Conservation (phyloP, 2,329 filamentous ascomycete genomes). For the Pyrenophora teres region DNA sequence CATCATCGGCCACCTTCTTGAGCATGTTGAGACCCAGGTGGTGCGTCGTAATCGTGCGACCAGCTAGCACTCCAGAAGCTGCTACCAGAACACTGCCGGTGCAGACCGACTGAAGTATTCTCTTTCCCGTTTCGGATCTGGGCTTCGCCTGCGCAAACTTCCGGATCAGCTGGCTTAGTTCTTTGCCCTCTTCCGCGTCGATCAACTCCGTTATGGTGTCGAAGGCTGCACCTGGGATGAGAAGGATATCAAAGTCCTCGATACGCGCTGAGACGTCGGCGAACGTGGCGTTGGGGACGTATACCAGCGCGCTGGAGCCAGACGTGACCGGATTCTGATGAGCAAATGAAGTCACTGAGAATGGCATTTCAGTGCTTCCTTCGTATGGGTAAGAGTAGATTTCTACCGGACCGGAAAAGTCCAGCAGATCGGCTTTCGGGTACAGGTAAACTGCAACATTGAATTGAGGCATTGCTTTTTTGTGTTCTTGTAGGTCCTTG, state of each 20-base stretch:
- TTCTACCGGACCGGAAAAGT: constrained; percentile 49
- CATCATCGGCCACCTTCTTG: constrained; percentile 35
- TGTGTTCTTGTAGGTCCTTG: not conserved
- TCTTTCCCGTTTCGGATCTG: constrained; percentile 25
- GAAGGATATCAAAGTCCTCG: constrained; percentile 45
- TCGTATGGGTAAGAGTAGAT: constrained; percentile 41
- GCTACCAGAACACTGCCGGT: constrained; percentile 48
- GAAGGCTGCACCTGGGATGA: constrained; percentile 46
- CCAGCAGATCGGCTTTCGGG: constrained; percentile 47
- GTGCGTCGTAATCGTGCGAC: constrained; percentile 48
- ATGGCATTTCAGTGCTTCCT: constrained; percentile 30
- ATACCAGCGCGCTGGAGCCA: constrained; percentile 31
- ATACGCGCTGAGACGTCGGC: constrained; percentile 33
- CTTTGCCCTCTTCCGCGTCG: constrained; percentile 22
- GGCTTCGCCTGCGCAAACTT: constrained; percentile 31
- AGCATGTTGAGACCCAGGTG: constrained; percentile 38
- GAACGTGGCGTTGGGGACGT: constrained; percentile 40
- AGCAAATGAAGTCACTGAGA: constrained; percentile 44
- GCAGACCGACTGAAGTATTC: constrained; percentile 49
- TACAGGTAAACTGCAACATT: constrained; percentile 49
- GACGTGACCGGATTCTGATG: constrained; percentile 29
- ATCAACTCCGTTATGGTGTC: constrained; percentile 33
- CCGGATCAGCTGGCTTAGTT: constrained; percentile 24
- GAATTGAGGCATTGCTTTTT: constrained; percentile 25
- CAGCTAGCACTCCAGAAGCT: constrained; percentile 44